Base-by-base conservation (phyloP, 1,139 yeast genomes). In the Eremothecium coryli region DNA sequence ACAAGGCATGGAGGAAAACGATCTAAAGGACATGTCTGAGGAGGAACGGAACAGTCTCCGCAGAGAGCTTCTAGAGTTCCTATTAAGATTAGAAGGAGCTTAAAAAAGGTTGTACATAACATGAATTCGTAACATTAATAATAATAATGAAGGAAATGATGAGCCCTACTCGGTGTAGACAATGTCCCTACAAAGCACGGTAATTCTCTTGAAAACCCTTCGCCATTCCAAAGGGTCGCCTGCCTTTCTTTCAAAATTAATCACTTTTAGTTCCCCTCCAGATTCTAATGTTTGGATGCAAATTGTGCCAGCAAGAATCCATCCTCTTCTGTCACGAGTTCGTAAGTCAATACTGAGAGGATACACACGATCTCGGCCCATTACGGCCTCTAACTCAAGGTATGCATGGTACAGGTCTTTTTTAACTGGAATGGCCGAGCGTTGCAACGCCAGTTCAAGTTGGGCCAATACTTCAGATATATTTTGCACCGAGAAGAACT, bases 181-280 rank as follows among this genome's bases (percentile, higher is more conserved):
- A 5, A 56, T 41, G 32, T 73, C 76, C 45, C 76, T 66, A 43
- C 79, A 72, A 13, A 68, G 49, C 4, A 70, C 53, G 1, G 76
- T 68, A 17, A 73, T 62, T 31, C 64, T 61, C 46, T 73, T 73
- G 55, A 76, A 77, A 22, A 76, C 56, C 11, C 73, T 57, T 50
- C 84, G 63, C 84, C 84, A 77, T 50, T 76, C 82, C 27, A 77
- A 50, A 0, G 82, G 82, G 54, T 77, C 82, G 0, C 81, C 81
- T 23, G 64, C 64, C 4, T 66, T 59, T 44, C 72, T 71, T 27
- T 65, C 55, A 46, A 77, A 75, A 36, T 68, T 71, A 1, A 76
- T 64, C 26, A 61, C 63, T 38, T 68, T 62, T 32, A 68, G 54
- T 4, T 53, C 44, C 8, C 60, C 49, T 16, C 16, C 28, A 4